Conservation (phyloP, 495 filamentous ascomycete genomes). For the Parachaetomium inaequale region DNA sequence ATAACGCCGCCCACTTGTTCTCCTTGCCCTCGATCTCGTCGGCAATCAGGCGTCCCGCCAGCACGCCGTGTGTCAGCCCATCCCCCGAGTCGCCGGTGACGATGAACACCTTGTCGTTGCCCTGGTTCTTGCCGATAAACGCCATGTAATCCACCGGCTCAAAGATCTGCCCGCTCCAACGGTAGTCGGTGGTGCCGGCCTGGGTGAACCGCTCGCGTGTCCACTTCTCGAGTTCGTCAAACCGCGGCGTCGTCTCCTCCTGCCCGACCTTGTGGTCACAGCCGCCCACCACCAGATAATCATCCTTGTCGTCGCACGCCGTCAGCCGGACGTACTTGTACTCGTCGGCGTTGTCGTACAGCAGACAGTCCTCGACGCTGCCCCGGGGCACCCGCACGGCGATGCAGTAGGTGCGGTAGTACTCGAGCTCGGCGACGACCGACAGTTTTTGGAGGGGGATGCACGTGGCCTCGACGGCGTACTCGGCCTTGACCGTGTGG, state of each 20-base stretch:
- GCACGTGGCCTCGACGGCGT: constrained; percentile 53
- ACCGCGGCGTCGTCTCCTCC: constrained; percentile 42
- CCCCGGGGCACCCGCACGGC: constrained; percentile 52
- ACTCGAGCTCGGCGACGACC: constrained; percentile 50
- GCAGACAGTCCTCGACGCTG: constrained; percentile 48
- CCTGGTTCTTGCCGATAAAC: constrained; percentile 56
- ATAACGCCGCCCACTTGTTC: constrained; percentile 50
- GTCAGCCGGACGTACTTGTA: constrained; percentile 56
- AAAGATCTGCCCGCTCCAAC: constrained; percentile 57
- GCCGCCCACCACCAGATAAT: constrained; percentile 57
- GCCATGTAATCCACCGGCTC: constrained; percentile 55
- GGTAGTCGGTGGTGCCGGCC: constrained; percentile 48
- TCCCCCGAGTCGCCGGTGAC: constrained; percentile 59
- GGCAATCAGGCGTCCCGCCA: constrained; percentile 52
- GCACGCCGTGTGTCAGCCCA: constrained; percentile 54
- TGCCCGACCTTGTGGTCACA: constrained; percentile 61
- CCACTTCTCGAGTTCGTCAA: constrained; percentile 50
- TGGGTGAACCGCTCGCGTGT: constrained; percentile 51
- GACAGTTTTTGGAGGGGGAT: constrained; percentile 55
- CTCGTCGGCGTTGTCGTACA: constrained; percentile 53
- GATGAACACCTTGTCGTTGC: constrained; percentile 48
- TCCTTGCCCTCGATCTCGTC: constrained; percentile 49
- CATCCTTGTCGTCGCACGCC: constrained; percentile 48
- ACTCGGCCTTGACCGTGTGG: constrained; percentile 44
- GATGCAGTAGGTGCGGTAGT: constrained; percentile 55